A percentile compares a stretch with the other conserved stretches of the same genome.
Conservation (phyloP, 2,329 filamentous ascomycete genomes). For the Aspergillus sp. region DNA sequence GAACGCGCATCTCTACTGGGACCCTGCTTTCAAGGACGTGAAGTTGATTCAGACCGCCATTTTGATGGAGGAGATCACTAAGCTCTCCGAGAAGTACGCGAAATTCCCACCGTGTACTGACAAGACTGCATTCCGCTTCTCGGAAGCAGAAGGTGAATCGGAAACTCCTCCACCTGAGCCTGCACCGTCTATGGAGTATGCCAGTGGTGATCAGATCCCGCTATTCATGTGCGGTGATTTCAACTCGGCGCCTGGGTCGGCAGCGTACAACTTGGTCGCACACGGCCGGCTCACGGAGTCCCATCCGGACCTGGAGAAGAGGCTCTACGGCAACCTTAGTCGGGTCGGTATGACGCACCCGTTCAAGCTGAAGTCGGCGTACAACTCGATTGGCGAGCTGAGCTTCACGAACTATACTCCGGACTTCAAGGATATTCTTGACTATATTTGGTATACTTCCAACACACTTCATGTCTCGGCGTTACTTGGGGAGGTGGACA, state of each 20-base stretch:
- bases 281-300: slow-evolving; percentile 75
- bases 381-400: slow-evolving; percentile 80
- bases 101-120: slow-evolving; percentile 78
- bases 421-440: slow-evolving; percentile 86
- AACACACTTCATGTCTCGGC: slow-evolving; percentile 83
- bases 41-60: slow-evolving; percentile 96
- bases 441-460: slow-evolving; percentile 97
- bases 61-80: slow-evolving; percentile 86
- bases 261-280: slow-evolving; percentile 86
- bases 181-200: slow-evolving; percentile 82
- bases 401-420: slow-evolving; percentile 97
- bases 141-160: slow-evolving; percentile 50
- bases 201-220: slow-evolving; percentile 82
- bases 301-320: slow-evolving; percentile 76
- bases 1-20: slow-evolving; percentile 95
- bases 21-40: slow-evolving; percentile 85
- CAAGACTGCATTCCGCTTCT: slow-evolving; percentile 60
- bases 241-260: slow-evolving; percentile 84
- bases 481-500: slow-evolving; percentile 82
- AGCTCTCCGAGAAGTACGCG: slow-evolving; percentile 81
- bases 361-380: slow-evolving; percentile 89
- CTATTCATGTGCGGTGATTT: slow-evolving; percentile 92
- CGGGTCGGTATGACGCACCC: slow-evolving; percentile 90
- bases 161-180: slow-evolving; percentile 58
- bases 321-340: slow-evolving; percentile 91